These are phyloP conservation scores for Ceriops tagal DNA, from an alignment of 345 rosid species.

Conservation along the genomic window DNA sequence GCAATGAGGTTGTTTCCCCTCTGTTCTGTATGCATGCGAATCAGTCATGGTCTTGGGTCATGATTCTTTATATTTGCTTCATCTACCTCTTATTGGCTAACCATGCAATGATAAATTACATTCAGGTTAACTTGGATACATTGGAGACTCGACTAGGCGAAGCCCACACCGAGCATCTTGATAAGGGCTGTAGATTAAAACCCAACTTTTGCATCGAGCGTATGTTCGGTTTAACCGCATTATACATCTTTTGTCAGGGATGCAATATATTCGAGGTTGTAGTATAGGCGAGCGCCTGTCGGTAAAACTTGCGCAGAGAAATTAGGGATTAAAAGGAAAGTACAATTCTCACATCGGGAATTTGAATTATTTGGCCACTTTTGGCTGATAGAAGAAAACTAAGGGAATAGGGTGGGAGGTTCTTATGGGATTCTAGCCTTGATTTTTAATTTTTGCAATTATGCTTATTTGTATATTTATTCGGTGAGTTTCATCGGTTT, in stretches of 20 bases:
- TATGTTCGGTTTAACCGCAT: conserved; percentile 59
- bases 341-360: no score
- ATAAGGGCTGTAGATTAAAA: conserved; percentile 65
- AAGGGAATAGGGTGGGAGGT: no score
- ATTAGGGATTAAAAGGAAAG: no score
- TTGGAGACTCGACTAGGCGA: conserved; percentile 57
- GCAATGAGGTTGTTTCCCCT: conserved; percentile 47
- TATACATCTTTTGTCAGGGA: conserved; percentile 61
- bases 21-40: neutral
- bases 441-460: no score
- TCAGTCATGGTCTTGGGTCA: neutral
- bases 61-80: neutral
- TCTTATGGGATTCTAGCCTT: no score
- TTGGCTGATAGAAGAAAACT: no score
- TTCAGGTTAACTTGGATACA: conserved; percentile 52
- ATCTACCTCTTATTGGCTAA: neutral
- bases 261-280: conserved; percentile 69
- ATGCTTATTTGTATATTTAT: no score
- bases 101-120: neutral
- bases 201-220: conserved; percentile 54
- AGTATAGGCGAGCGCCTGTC: conserved; percentile 26
- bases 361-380: no score
- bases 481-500: neutral
- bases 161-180: conserved; percentile 63
- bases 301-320: no score